phyloP scores from a whole-genome alignment of 2,329 filamentous ascomycete species.

The Penicillium sp. region DNA sequence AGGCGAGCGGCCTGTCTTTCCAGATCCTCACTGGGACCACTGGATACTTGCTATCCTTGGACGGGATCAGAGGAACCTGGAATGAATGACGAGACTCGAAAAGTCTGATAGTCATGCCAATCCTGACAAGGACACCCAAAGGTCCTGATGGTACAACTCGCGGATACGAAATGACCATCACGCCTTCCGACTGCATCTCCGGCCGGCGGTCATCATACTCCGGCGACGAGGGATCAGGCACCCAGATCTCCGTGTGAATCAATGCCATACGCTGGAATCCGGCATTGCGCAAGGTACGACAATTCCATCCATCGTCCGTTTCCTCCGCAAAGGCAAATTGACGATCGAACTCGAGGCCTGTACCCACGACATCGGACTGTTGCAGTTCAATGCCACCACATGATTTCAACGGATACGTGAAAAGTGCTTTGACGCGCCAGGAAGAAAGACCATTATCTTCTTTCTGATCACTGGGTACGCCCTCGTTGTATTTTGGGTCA shows the following conservation, averaged over 20 bases:
- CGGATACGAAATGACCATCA: conserved; percentile 56
- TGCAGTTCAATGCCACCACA: conserved; percentile 76
- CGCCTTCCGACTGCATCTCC: conserved; percentile 57
- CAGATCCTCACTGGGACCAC: conserved; percentile 57
- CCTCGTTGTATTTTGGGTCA: conserved; percentile 53
- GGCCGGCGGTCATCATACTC: conserved; percentile 50
- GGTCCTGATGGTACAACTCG: conserved; percentile 22
- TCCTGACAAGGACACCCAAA: conserved; percentile 24
- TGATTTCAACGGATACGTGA: conserved; percentile 82
- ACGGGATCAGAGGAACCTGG: conserved; percentile 57
- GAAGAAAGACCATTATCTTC: conserved; percentile 41
- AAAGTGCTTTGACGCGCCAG: conserved; percentile 68
- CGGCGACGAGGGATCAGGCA: conserved; percentile 53
- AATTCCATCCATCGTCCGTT: conserved; percentile 45
- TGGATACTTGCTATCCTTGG: conserved; percentile 51
- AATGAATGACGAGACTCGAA: conserved; percentile 50
- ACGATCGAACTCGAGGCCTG: conserved; percentile 77
- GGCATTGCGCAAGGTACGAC: conserved; percentile 49
- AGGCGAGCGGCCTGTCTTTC: conserved; percentile 55
- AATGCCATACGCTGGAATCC: conserved; percentile 67
- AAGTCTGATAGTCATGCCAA: conserved; percentile 37
- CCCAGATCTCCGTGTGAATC: conserved; percentile 66
- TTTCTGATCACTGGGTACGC: conserved; percentile 33
- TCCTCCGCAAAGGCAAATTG: conserved; percentile 80
- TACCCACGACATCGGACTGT: conserved; percentile 64